Evolutionary conservation across 192 early-diverging fungal genomes (phyloP).

Genomic region (Umbelopsis isabellina): DNA sequence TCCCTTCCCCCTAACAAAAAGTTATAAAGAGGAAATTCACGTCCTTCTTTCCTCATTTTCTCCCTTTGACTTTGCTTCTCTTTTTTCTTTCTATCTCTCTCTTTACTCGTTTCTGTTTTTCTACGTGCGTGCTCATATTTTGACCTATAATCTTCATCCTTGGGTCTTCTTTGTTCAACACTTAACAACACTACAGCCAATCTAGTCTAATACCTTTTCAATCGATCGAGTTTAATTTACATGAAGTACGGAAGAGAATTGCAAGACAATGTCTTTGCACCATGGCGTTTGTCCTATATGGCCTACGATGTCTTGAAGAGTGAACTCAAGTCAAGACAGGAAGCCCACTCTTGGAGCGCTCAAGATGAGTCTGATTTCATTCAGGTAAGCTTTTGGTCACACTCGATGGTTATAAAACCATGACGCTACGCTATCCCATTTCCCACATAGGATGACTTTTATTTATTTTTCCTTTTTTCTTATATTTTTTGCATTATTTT

Average conservation of each 20-base stretch:
- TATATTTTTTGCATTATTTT: not conserved
- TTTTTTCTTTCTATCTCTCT: slow-evolving; percentile 9
- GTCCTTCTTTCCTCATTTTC: slow-evolving; percentile 14
- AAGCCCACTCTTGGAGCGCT: slow-evolving; percentile 57
- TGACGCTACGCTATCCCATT: not conserved
- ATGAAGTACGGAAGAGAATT: slow-evolving; percentile 94
- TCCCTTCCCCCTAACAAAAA: not conserved
- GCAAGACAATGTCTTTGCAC: slow-evolving; percentile 62
- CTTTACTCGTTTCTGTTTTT: not conserved
- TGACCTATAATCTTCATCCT: not conserved
- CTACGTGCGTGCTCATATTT: not conserved
- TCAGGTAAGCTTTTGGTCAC: slow-evolving; percentile 64
- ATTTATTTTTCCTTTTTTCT: not conserved
- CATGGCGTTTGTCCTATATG: slow-evolving; percentile 84
- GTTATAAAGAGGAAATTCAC: slow-evolving; percentile 6
- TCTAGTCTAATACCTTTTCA: not conserved
- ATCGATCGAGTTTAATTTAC: not conserved
- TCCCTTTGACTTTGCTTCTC: not conserved
- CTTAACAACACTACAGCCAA: no score
- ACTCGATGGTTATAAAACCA: slow-evolving; percentile 55
- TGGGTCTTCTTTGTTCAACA: no score
- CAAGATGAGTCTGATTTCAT: slow-evolving; percentile 82
- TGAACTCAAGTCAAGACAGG: slow-evolving; percentile 69
- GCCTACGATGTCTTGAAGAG: slow-evolving; percentile 86
- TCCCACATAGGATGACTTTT: slow-evolving; percentile 48